Conservation (phyloP, 805 yeast genomes). For the Wickerhamomyces canadensis region DNA sequence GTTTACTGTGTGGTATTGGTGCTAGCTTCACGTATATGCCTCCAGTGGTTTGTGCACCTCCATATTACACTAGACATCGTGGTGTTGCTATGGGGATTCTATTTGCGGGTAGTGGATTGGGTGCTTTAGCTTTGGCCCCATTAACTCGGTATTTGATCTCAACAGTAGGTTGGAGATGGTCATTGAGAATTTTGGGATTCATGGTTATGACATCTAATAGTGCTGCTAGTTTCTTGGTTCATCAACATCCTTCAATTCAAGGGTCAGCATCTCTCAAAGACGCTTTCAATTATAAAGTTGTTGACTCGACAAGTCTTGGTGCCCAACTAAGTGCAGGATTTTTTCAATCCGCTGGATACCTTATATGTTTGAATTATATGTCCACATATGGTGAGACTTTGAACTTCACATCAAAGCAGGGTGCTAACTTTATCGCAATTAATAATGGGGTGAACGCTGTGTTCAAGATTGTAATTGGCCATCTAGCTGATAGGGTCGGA, state of each 20-base stretch:
- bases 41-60: constrained; percentile 31
- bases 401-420: constrained; percentile 25
- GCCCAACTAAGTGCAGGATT: constrained; percentile 21
- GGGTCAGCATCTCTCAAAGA: constrained; percentile 4
- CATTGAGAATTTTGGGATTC: constrained; percentile 27
- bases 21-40: constrained; percentile 28
- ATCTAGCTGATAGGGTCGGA: constrained; percentile 35
- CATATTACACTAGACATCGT: constrained; percentile 26
- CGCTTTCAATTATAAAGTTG: constrained; percentile 6
- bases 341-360: constrained; percentile 31
- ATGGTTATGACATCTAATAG: constrained; percentile 14
- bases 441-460: constrained; percentile 30
- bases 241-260: constrained; percentile 8
- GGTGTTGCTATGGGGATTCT: constrained; percentile 31
- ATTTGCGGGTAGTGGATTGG: constrained; percentile 33
- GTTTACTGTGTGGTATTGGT: constrained; percentile 30
- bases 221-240: constrained; percentile 2
- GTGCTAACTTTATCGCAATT: constrained; percentile 31
- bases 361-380: constrained; percentile 30
- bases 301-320: constrained; percentile 4
- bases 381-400: constrained; percentile 29
- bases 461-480: constrained; percentile 30
- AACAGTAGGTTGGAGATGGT: constrained; percentile 31
- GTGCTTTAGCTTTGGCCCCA: constrained; percentile 29
- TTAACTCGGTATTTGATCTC: constrained; percentile 23